Evolutionary conservation across 169 alveolate species (phyloP).

Genomic region (Cyclospora cayetanensis): DNA sequence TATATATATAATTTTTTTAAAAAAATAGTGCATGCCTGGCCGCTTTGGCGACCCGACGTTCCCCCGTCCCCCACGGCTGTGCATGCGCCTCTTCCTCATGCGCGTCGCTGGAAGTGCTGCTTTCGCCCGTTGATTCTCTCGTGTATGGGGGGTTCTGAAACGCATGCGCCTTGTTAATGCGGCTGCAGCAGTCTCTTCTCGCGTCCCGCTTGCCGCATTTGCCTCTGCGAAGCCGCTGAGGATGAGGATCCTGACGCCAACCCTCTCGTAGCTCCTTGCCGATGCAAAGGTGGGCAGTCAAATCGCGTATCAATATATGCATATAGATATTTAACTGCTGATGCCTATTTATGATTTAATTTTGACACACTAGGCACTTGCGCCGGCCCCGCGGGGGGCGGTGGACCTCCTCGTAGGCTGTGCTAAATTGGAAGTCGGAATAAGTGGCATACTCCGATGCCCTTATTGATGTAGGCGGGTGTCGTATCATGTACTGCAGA

Average conservation of each 20-base stretch:
- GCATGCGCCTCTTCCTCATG: background rate
- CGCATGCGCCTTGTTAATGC: background rate
- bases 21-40: no score
- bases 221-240: conserved; percentile 82
- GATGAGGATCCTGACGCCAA: conserved; percentile 81
- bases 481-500: no score
- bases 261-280: conserved; percentile 95
- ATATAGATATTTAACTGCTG: no score
- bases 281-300: conserved; percentile 87
- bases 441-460: no score
- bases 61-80: background rate
- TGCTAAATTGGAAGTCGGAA: no score
- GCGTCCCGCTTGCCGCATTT: conserved; percentile 87
- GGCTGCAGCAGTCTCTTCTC: conserved; percentile 20
- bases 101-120: background rate
- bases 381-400: no score
- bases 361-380: no score
- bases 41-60: background rate
- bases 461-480: no score
- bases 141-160: background rate
- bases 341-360: no score
- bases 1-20: no score
- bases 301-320: no score
- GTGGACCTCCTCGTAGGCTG: no score
- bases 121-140: background rate